These are phyloP conservation scores for Fusarium heterosporum DNA, from an alignment of 2,329 filamentous ascomycete species.

Conservation along the genomic window DNA sequence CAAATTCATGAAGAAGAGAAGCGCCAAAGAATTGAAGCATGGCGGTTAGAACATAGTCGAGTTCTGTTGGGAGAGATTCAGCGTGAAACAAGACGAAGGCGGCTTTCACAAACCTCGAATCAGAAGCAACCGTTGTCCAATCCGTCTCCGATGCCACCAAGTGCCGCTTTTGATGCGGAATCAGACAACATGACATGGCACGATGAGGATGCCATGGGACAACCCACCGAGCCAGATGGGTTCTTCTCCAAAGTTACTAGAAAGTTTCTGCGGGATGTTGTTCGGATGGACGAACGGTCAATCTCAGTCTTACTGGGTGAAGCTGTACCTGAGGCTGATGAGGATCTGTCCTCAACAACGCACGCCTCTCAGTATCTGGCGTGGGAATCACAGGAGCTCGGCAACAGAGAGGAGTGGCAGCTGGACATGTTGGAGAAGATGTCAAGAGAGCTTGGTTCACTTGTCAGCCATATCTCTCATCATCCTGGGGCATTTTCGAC, in stretches of 20 bases:
- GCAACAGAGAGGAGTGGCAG: constrained; percentile 71
- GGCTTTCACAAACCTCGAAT: constrained; percentile 68
- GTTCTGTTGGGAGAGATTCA: constrained; percentile 90
- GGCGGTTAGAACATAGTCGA: constrained; percentile 90
- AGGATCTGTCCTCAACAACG: constrained; percentile 61
- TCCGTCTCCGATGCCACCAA: constrained; percentile 46
- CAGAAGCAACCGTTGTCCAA: constrained; percentile 48
- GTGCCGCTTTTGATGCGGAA: constrained; percentile 45
- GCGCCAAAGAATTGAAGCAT: constrained; percentile 86
- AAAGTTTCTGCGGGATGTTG: constrained; percentile 86
- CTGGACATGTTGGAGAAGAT: constrained; percentile 83
- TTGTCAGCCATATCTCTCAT: constrained; percentile 82
- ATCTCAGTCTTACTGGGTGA: constrained; percentile 91
- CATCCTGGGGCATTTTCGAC: constrained; percentile 91
- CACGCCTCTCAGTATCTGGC: constrained; percentile 55
- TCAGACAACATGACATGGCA: constrained; percentile 63
- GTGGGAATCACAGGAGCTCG: constrained; percentile 47
- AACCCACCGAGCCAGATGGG: constrained; percentile 68
- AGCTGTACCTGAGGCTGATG: constrained; percentile 67
- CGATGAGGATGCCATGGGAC: constrained; percentile 61
- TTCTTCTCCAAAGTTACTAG: constrained; percentile 86
- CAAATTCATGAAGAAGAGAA: constrained; percentile 76
- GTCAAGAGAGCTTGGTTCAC: constrained; percentile 84
- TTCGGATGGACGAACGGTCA: constrained; percentile 88
- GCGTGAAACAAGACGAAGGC: constrained; percentile 79